Percentiles rank a stretch among this genome's conserved stretches.
phyloP scores from a whole-genome alignment of 805 yeast genomes.

The Blastobotrys robertii region DNA sequence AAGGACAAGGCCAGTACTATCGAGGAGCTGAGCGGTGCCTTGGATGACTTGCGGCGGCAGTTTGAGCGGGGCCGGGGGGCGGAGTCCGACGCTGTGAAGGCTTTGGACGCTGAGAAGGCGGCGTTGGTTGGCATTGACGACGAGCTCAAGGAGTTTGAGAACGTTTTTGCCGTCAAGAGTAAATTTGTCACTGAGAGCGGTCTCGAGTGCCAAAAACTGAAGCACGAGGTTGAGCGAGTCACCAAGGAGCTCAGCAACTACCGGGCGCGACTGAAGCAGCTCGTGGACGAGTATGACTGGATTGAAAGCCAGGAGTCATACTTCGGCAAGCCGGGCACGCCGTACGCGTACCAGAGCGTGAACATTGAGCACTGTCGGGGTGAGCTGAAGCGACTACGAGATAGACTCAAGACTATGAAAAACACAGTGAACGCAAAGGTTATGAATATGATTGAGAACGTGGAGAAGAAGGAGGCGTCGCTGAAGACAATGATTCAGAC shows the following conservation, averaged over 20 bases:
- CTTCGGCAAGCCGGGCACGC: constrained; percentile 27
- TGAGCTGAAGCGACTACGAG: constrained; percentile 46
- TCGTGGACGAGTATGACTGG: constrained; percentile 59
- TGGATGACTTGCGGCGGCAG: constrained; percentile 24
- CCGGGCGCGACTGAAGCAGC: constrained; percentile 31
- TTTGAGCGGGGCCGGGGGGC: constrained; percentile 23
- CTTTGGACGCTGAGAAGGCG: constrained; percentile 43
- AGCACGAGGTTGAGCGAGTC: constrained; percentile 24
- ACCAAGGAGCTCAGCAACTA: constrained; percentile 11
- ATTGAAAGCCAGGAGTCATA: constrained; percentile 46
- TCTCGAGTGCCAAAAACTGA: constrained; percentile 19
- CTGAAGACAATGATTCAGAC: constrained; percentile 74
- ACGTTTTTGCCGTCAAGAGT: constrained; percentile 16
- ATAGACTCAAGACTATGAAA: constrained; percentile 57
- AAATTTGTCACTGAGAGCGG: constrained; percentile 20
- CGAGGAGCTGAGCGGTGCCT: constrained; percentile 25
- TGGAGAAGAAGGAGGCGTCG: constrained; percentile 75
- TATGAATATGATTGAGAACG: constrained; percentile 85
- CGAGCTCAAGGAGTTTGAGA: constrained; percentile 49
- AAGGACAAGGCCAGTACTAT: constrained; percentile 29
- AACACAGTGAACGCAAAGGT: constrained; percentile 77
- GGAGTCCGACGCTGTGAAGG: constrained; percentile 22
- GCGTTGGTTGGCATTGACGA: constrained; percentile 61
- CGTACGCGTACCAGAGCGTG: constrained; percentile 23
- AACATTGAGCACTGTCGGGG: constrained; percentile 54